Conservation (phyloP, 257 asterid species). For the Solanum tarapatanum region DNA sequence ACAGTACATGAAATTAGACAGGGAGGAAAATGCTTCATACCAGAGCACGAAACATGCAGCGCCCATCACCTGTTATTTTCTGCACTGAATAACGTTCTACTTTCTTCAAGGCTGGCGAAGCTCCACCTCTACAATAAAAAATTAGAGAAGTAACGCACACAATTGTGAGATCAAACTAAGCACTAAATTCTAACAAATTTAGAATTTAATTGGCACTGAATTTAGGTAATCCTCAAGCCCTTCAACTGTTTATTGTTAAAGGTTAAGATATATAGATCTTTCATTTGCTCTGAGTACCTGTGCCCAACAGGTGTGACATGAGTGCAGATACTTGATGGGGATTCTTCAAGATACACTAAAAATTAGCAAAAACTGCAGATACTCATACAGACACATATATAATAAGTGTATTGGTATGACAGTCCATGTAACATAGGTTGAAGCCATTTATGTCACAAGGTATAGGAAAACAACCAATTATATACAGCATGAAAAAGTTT, state of each 20-base stretch:
- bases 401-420: not conserved
- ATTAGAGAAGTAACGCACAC: not conserved
- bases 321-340: not conserved
- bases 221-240: not conserved
- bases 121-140: constrained; percentile 27
- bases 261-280: not conserved
- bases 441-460: not conserved
- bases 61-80: constrained; percentile 92
- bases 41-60: constrained; percentile 92
- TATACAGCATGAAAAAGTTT: not conserved
- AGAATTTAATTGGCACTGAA: not conserved
- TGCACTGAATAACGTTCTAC: constrained; percentile 56
- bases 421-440: not conserved
- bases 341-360: not conserved
- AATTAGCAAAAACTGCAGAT: not conserved
- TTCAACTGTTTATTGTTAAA: not conserved
- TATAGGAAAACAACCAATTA: not conserved
- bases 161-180: not conserved
- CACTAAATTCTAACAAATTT: not conserved
- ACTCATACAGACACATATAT: not conserved
- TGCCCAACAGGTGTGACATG: not conserved
- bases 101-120: constrained; percentile 62
- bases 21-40: constrained; percentile 31
- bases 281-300: not conserved
- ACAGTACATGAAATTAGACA: not conserved